These are phyloP conservation scores for Komagataella pseudopastoris DNA, from an alignment of 805 yeast genomes.

Conservation along the genomic window DNA sequence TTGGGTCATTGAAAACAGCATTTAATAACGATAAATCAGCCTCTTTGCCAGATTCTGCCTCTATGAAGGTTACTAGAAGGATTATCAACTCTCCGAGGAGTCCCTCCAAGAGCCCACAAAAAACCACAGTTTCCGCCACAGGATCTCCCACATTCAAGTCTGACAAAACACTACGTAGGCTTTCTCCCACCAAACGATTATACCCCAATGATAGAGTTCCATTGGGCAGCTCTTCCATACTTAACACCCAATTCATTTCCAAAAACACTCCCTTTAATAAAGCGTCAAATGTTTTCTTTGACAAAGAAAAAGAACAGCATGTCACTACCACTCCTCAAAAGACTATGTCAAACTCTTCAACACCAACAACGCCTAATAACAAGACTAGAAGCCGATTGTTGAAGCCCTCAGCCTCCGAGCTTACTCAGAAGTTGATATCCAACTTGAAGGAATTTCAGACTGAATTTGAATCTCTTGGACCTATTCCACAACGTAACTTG, in stretches of 20 bases:
- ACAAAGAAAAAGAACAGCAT: not conserved
- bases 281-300: not conserved
- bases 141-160: not conserved
- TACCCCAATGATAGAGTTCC: not conserved
- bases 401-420: not conserved
- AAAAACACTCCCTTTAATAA: not conserved
- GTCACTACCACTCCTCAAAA: not conserved
- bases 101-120: not conserved
- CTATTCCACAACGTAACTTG: not conserved
- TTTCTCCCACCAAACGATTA: not conserved
- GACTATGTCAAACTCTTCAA: not conserved
- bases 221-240: not conserved
- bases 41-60: not conserved
- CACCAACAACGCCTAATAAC: not conserved
- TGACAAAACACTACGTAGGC: not conserved
- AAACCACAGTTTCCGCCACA: not conserved
- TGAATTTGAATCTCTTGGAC: not conserved
- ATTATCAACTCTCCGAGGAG: not conserved
- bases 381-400: not conserved
- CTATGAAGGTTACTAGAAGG: not conserved
- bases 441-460: not conserved
- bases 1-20: not conserved
- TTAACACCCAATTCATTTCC: not conserved
- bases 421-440: not conserved
- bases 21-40: not conserved